Evolutionary conservation across 352 stramenopile species (phyloP), one percentile per base, ranked within the genome.

Genomic region (Phytophthora sansomeana): DNA sequence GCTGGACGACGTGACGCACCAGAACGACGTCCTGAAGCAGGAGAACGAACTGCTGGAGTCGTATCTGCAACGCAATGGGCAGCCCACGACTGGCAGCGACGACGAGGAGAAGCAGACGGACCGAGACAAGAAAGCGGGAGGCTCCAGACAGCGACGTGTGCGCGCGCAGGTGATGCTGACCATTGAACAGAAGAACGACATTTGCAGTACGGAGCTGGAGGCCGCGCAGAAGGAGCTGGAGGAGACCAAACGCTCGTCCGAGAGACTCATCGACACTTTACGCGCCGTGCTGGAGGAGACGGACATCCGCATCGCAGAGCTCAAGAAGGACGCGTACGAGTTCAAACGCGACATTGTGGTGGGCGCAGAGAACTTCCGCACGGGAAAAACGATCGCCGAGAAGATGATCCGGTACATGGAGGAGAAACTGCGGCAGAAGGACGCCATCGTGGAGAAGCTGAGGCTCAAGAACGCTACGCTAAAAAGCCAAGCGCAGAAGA

Each of bases 251-350:
- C 76, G 83, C 50, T 96, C 89, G 43, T 96, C 85, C 24, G 92
- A 98, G 65, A 87, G 96, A 44, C 79, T 98, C n/a, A 97, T 98
- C 39, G 95, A 98, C 74, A 98, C 93, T 24, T 75, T 98, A 17
- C 88, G 87, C 5, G 92, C 92, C 0, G 92, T 98, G 33, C 75
- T 98, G 10, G 92, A 98, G 54, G 92, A 98, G 74, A 98, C 94
- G 13, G 93, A 98, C 53, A 96, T 98, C 28, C 87, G 95, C 58
- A 98, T 98, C 50, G 78, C 88, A 6, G 95, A 98, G 72, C 80
- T 98, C 52, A 98, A 98, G 82, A 97, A 97, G 68, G 95, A 98
- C 49, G 92, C 91, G 58, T 98, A 98, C 72, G 95, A 98, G 71
- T 98, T 98, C 76, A 98, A 98, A 67, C 81, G 92, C 29, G 93